Evolutionary conservation across 306 rosid species (phyloP), one percentile per base, ranked within the genome.

Genomic region (Acacia confusa): DNA sequence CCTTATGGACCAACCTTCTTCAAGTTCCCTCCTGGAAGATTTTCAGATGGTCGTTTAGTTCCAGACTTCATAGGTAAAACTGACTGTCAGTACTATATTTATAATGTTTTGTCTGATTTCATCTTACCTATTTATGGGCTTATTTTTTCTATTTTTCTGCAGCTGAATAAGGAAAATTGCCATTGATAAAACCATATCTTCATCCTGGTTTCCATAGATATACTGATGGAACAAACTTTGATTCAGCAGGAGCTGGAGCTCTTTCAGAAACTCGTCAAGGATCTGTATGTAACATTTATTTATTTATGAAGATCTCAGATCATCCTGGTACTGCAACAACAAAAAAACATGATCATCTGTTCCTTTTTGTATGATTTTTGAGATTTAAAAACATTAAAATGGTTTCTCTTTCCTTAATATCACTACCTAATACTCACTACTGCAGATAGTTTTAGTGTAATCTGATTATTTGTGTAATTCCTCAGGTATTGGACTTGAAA

Each of bases 401-500:
- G 93, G 91, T 63, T 3, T 28, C 20, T 19, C 22, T 52, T 19
- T 52, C 60, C 57, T 15, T 50, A n/a, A 55, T 55, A 19, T 82
- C 87, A 52, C 57, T 50, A 80, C 75, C 15, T 79, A 85, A 4
- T 81, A 55, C 70, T 86, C 91, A 60, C 27, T 36, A 9, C 34
- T 10, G 12, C 8, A 60, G 32, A 60, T 25, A 13, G 36, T 13
- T 25, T 28, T 6, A 12, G 20, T 27, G 36, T 28, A 63, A 28
- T 28, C 10, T 27, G 34, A 12, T 63, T 27, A n/a, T 63, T 63
- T 14, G n/a, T 14, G 38, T 63, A 28, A 48, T 30, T n/a, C 69
- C 73, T 22, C 80, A 93, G 97, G 97, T 87, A 75, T 88, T 90
- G 61, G 87, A 86, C 71, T 86, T 93, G 2, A 82, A 81, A 43